Evolutionary conservation across 495 filamentous ascomycete species (phyloP).

Genomic region (Penicillium macrosclerotiorum): DNA sequence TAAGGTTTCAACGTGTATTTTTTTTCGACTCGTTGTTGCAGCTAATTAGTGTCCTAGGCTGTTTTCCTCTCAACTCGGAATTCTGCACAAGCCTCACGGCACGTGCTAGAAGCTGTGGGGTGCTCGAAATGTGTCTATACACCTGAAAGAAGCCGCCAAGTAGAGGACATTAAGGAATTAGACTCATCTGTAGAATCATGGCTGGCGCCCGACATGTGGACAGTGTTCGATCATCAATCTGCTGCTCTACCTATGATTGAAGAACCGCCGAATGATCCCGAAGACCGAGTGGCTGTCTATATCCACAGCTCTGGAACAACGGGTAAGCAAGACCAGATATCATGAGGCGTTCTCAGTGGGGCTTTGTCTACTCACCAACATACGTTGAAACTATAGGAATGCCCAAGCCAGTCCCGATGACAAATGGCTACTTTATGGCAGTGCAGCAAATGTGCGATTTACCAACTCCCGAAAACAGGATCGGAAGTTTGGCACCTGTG

Average conservation of each 20-base stretch:
- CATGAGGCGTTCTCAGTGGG: too few species aligned
- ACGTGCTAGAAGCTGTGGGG: conserved; percentile 28
- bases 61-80: conserved; percentile 40
- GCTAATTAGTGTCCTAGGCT: conserved; percentile 10
- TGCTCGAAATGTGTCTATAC: conserved; percentile 33
- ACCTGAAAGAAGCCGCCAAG: conserved; percentile 9
- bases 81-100: conserved; percentile 29
- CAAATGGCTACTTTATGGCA: conserved; percentile 44
- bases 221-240: conserved; percentile 15
- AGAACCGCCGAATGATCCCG: conserved; percentile 24
- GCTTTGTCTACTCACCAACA: too few species aligned
- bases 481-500: neutral
- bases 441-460: conserved; percentile 32
- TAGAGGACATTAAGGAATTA: conserved; percentile 9
- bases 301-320: conserved; percentile 62
- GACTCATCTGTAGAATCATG: conserved; percentile 8
- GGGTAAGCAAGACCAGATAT: conserved; percentile 19
- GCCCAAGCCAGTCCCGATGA: conserved; percentile 49
- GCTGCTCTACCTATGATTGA: conserved; percentile 13
- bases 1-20: neutral
- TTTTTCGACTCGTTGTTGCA: too few species aligned
- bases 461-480: conserved; percentile 19
- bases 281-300: conserved; percentile 44
- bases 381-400: conserved; percentile 14
- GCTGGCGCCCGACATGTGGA: conserved; percentile 17